Evolutionary conservation across 1,284 basidiomycete genomes (phyloP).

Genomic region (Austropuccinia psidii): DNA sequence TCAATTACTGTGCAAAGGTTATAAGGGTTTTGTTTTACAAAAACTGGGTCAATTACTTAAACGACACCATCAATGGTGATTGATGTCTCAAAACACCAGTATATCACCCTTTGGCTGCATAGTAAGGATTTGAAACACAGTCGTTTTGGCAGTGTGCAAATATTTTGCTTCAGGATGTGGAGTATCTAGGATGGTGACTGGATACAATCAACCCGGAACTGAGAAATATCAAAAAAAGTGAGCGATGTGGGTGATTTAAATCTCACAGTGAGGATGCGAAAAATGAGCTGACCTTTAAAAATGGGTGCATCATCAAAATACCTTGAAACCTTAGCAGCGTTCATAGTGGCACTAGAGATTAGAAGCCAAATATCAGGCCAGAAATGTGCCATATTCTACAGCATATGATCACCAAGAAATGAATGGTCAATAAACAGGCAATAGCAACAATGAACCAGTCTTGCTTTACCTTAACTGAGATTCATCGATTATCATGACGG

Average conservation of each 20-base stretch:
- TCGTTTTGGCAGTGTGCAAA: conserved; percentile 94
- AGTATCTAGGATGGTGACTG: conserved; percentile 97
- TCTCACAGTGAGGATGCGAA: conserved; percentile 46
- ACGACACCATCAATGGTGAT: conserved; percentile 48
- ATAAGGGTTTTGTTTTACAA: conserved; percentile 48
- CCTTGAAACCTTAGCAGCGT: too few relatives aligned
- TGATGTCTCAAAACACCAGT: conserved; percentile 69
- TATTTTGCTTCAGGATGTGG: conserved; percentile 57
- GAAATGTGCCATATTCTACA: conserved; percentile 46
- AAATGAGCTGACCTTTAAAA: too few relatives aligned
- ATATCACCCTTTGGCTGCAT: too few relatives aligned
- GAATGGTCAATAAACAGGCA: too few relatives aligned
- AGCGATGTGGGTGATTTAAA: conserved; percentile 47
- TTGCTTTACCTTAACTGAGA: conserved; percentile 47
- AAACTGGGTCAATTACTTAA: too few relatives aligned
- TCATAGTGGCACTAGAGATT: too few relatives aligned
- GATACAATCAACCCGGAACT: conserved; percentile 91
- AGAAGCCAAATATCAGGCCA: too few relatives aligned
- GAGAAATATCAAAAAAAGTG: conserved; percentile 46
- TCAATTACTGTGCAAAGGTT: conserved; percentile 47
- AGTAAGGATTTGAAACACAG: conserved; percentile 97
- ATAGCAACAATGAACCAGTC: conserved; percentile 46
- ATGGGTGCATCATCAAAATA: too few relatives aligned
- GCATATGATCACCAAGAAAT: too few relatives aligned
- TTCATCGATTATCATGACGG: conserved; percentile 47